Evolutionary conservation across 805 yeast species (phyloP).

Genomic region (Allodekkera sacchari): DNA sequence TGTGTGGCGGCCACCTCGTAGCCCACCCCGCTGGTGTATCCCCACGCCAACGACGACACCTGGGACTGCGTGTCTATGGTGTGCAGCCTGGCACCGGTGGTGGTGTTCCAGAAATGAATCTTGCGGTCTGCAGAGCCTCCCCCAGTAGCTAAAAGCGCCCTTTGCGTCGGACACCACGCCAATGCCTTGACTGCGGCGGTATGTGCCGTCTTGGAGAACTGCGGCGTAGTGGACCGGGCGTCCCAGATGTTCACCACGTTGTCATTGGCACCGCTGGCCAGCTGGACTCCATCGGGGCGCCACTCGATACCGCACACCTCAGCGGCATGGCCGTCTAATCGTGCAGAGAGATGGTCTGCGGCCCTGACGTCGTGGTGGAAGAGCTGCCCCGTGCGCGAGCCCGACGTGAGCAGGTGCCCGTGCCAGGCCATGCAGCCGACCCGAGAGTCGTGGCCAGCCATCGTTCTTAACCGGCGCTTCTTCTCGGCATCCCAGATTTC

Average conservation of each 20-base stretch:
- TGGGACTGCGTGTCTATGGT: conserved; percentile 90
- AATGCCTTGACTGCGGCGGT: conserved; percentile 93
- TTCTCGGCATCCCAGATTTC: conserved; percentile 94
- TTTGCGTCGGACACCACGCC: conserved; percentile 89
- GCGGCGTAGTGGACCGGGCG: conserved; percentile 59
- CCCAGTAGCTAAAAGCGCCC: conserved; percentile 83
- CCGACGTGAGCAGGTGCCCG: conserved; percentile 73
- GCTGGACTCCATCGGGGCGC: conserved; percentile 72
- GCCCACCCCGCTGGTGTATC: conserved; percentile 62
- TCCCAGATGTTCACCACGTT: conserved; percentile 93
- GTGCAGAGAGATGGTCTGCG: conserved; percentile 61
- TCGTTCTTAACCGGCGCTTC: conserved; percentile 63
- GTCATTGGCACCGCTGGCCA: conserved; percentile 93
- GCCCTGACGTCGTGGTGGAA: conserved; percentile 86
- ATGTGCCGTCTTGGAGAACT: conserved; percentile 70
- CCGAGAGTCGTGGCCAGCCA: conserved; percentile 67
- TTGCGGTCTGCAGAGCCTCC: conserved; percentile 90
- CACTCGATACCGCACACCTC: conserved; percentile 92
- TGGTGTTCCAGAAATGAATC: conserved; percentile 92
- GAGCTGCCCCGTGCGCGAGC: conserved; percentile 77
- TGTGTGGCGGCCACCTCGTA: conserved; percentile 87
- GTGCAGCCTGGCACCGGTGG: conserved; percentile 79
- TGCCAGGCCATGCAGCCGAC: conserved; percentile 84
- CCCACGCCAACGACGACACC: conserved; percentile 92
- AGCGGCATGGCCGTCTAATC: conserved; percentile 62